phyloP scores from a whole-genome alignment of 208 protist genomes.

The Trypanosoma cruzi region DNA sequence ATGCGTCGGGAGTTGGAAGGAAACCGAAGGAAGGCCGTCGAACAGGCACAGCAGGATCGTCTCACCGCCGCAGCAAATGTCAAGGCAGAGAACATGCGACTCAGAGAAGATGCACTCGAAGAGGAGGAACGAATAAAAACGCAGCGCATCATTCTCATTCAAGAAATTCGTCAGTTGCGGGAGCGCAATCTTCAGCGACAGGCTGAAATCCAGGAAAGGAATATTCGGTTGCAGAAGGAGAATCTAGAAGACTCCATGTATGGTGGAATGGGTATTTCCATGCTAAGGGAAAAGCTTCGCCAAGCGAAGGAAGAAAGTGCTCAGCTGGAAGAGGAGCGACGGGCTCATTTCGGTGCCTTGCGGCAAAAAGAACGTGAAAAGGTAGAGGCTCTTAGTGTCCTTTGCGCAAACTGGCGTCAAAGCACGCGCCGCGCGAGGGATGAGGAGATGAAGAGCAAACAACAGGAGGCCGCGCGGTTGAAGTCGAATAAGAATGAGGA shows the following conservation, averaged over 20 bases:
- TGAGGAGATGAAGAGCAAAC: conserved; percentile 25
- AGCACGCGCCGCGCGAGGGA: conserved; percentile 33
- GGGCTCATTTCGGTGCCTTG: conserved; percentile 4
- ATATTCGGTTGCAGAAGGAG: conserved; percentile 3
- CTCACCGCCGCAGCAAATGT: conserved; percentile 40
- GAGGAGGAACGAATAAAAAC: conserved; percentile 39
- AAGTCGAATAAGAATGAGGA: conserved; percentile 28
- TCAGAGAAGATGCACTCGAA: conserved; percentile 37
- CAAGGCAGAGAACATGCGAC: conserved; percentile 37
- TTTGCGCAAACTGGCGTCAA: conserved; percentile 38
- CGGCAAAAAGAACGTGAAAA: conserved; percentile 22
- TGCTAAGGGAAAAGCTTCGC: conserved; percentile 12
- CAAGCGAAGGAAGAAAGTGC: conserved; percentile 15
- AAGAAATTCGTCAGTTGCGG: conserved; percentile 60
- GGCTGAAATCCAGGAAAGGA: conserved; percentile 24
- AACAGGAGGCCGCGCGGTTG: conserved; percentile 30
- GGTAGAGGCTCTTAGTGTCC: conserved; percentile 15
- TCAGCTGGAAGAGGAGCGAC: conserved; percentile 19
- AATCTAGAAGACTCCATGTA: not conserved
- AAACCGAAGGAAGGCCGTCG: conserved; percentile 37
- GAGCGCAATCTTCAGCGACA: conserved; percentile 45
- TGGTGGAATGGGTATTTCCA: conserved; percentile 8
- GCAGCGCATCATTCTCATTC: conserved; percentile 48
- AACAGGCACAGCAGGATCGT: conserved; percentile 24
- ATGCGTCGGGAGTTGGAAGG: conserved; percentile 35